Conservation (phyloP, 345 rosid genomes). For the Cardamine chenopodiifolia region DNA sequence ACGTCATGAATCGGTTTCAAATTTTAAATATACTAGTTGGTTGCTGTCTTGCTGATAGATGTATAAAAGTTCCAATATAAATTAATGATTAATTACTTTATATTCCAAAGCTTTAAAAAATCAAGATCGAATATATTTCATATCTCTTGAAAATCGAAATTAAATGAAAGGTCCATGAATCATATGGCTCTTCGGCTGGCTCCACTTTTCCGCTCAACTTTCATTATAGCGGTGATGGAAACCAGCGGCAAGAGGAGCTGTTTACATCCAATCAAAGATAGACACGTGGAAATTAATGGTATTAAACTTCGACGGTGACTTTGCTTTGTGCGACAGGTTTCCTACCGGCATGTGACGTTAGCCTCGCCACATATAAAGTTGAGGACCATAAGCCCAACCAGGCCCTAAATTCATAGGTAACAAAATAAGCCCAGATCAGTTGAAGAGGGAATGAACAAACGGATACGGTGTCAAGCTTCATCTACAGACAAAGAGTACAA, state of each 20-base stretch:
- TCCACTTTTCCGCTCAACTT: constrained; percentile 24
- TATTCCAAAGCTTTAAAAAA: background rate
- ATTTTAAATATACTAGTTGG: background rate
- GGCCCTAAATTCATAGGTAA: background rate
- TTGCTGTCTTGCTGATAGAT: constrained; percentile 5
- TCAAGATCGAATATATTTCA: background rate
- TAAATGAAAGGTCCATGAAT: constrained; percentile 15
- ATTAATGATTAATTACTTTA: background rate
- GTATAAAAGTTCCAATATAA: background rate
- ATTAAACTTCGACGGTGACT: constrained; percentile 5
- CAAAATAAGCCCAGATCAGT: background rate
- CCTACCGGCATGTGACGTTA: background rate
- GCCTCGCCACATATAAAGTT: background rate
- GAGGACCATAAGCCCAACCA: background rate
- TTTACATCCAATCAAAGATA: background rate
- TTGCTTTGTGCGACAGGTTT: constrained; percentile 8
- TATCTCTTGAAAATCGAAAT: background rate
- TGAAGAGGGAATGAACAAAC: background rate
- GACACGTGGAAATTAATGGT: background rate
- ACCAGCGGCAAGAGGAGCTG: constrained; percentile 12
- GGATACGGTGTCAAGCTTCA: background rate
- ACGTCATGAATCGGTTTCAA: constrained; percentile 10
- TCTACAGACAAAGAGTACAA: background rate
- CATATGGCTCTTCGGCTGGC: constrained; percentile 13
- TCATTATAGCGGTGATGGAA: constrained; percentile 26